Evolutionary conservation across 768 basidiomycete species (phyloP).

Genomic region (Russula foetens): DNA sequence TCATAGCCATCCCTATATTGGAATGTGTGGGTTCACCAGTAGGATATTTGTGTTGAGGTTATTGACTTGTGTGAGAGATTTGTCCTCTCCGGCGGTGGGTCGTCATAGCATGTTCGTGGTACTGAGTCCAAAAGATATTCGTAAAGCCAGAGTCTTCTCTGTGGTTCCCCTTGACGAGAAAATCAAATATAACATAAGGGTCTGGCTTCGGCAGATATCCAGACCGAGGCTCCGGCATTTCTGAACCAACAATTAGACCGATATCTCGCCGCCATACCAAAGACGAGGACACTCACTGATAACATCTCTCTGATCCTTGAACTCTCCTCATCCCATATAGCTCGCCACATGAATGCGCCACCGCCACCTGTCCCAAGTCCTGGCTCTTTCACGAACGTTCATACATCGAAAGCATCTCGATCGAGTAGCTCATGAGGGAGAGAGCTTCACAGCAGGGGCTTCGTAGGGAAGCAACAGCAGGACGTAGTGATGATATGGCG

Average conservation of each 20-base stretch:
- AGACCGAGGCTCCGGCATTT: constrained; percentile 46
- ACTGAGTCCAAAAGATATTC: too few relatives aligned
- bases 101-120: too few relatives aligned
- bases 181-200: constrained; percentile 33
- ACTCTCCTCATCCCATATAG: constrained; percentile 63
- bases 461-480: constrained; percentile 69
- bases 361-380: constrained; percentile 51
- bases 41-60: too few relatives aligned
- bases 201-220: constrained; percentile 46
- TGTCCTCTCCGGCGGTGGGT: too few relatives aligned
- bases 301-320: constrained; percentile 51
- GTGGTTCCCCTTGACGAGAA: neutral
- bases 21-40: too few relatives aligned
- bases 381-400: constrained; percentile 51
- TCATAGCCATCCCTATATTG: too few relatives aligned
- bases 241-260: constrained; percentile 28
- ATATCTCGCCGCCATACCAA: neutral
- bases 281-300: constrained; percentile 43
- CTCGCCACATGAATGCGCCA: constrained; percentile 79
- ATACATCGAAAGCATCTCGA: constrained; percentile 57
- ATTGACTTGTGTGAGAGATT: too few relatives aligned
- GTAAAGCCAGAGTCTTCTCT: too few relatives aligned
- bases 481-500: constrained; percentile 86
- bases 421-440: constrained; percentile 24
- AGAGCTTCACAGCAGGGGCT: constrained; percentile 26